Base-by-base conservation (phyloP, 192 early-diverging fungal genomes). In the Podila epigama region DNA sequence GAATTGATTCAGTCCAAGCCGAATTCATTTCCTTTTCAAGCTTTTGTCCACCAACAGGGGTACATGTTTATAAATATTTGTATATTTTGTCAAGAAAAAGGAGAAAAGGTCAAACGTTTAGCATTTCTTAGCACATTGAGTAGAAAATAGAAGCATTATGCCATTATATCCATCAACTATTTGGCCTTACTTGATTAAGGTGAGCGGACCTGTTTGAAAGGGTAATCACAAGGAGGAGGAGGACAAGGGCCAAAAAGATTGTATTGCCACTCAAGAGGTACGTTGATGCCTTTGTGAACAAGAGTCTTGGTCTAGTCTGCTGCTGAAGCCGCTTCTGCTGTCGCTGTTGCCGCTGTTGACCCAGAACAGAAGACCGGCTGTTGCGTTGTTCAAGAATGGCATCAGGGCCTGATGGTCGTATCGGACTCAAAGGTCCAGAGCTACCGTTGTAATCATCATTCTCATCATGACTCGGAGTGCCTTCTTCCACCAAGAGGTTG, bases 211-310 rank as follows among this genome's bases (percentile, higher is more conserved):
- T 56, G 50, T 60, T 56, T 5, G 20, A 44, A 41, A 68, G 12
- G 33, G 66, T n/a, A 0, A 53, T 39, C 27, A 29, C 41, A 60
- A 53, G 29, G n/a, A 41, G 27, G 34, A 68, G 31, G 4, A 58
- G n/a, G 31, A 60, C 48, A 10, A 68, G 2, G 12, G 28, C 9
- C 2, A 60, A 35, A 11, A 68, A 51, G n/a, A 68, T 36, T 32
- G 66, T 20, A 10, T 59, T 51, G 48, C 50, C 66, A 41, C 28
- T 59, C 66, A 68, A 16, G 11, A 52, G 50, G 40, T 60, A 51
- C 2, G 66, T 68, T 12, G 66, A 68, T 1, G 66, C 50, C n/a
- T 60, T 68, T 10, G 66, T 68, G 50, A 68, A 68, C 66, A 68
- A 60, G n/a, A 68, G 34, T n/a, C 50, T 68, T 37, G 44, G 66